Conservation (phyloP, 257 asterid genomes). For the Hygrophila difformis region DNA sequence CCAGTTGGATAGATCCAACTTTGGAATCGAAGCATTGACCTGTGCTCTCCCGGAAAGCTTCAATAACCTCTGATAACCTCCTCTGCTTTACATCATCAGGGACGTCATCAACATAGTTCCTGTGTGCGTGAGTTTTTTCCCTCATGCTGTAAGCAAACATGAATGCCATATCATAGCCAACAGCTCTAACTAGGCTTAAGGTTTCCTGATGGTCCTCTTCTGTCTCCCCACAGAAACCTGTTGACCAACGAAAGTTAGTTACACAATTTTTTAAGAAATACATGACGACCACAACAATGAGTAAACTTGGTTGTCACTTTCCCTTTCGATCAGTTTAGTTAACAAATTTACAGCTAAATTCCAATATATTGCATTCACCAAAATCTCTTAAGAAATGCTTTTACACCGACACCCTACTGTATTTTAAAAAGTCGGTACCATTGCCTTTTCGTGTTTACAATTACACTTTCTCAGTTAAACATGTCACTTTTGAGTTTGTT, state of each 20-base stretch:
- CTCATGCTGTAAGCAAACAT: slow-evolving; percentile 99
- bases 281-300: no score
- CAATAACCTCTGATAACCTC: slow-evolving; percentile 78
- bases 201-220: slow-evolving; percentile 79
- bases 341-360: no score
- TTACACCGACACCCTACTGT: no score
- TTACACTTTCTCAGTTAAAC: no score
- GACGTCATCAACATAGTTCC: slow-evolving; percentile 80
- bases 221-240: slow-evolving; percentile 97
- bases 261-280: no score
- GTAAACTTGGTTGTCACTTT: no score
- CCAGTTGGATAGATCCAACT: slow-evolving; percentile 75
- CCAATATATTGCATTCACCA: no score
- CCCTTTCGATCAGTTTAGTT: no score
- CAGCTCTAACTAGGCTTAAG: slow-evolving; percentile 51
- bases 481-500: no score
- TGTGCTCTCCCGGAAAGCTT: slow-evolving; percentile 73
- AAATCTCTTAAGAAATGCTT: no score
- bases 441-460: no score
- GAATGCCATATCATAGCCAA: slow-evolving; percentile 92
- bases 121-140: slow-evolving; percentile 96
- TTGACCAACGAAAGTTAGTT: slow-evolving; percentile 13
- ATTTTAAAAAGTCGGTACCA: no score
- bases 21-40: slow-evolving; percentile 73
- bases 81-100: slow-evolving; percentile 80